A percentile compares a stretch with the other conserved stretches of the same genome.
Conservation (phyloP, 805 yeast genomes). For the Candida verbasci region DNA sequence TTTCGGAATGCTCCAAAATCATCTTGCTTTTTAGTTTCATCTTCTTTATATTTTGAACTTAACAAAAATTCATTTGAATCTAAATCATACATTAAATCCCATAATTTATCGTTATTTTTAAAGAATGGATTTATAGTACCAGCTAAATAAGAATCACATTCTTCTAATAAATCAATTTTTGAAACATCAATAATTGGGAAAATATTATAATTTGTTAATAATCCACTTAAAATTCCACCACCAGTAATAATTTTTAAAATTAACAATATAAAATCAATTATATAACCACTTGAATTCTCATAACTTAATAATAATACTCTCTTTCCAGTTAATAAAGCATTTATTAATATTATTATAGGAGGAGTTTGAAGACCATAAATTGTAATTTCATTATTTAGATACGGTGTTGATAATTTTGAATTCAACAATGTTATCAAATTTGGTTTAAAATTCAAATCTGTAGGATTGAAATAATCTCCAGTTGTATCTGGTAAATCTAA, state of each 20-base stretch:
- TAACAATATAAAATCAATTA: conserved; percentile 38
- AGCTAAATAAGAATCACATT: conserved; percentile 42
- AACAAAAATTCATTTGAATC: conserved; percentile 44
- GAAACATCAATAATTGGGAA: conserved; percentile 64
- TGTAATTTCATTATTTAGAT: conserved; percentile 44
- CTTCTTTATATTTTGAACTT: conserved; percentile 14
- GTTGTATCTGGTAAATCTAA: conserved; percentile 36
- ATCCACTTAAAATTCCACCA: conserved; percentile 39
- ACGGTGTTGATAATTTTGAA: conserved; percentile 29
- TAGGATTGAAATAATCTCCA: conserved; percentile 43
- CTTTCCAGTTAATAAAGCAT: conserved; percentile 37
- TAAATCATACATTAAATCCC: conserved; percentile 62
- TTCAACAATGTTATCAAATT: conserved; percentile 32
- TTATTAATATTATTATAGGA: conserved; percentile 31
- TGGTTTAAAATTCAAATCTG: conserved; percentile 39
- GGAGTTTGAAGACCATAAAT: conserved; percentile 54
- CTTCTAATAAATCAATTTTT: conserved; percentile 45
- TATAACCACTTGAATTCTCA: conserved; percentile 39
- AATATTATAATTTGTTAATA: conserved; percentile 34
- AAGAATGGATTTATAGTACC: conserved; percentile 70
- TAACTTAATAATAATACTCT: conserved; percentile 34
- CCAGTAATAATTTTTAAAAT: conserved; percentile 39
- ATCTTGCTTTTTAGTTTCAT: conserved; percentile 9
- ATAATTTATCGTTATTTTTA: conserved; percentile 46
- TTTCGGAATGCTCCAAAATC: conserved; percentile 21